Percentiles rank a stretch among this genome's conserved stretches.
These are phyloP conservation scores for Aspergillus pseudotamarii DNA, from an alignment of 2,329 filamentous ascomycete species.

Conservation along the genomic window DNA sequence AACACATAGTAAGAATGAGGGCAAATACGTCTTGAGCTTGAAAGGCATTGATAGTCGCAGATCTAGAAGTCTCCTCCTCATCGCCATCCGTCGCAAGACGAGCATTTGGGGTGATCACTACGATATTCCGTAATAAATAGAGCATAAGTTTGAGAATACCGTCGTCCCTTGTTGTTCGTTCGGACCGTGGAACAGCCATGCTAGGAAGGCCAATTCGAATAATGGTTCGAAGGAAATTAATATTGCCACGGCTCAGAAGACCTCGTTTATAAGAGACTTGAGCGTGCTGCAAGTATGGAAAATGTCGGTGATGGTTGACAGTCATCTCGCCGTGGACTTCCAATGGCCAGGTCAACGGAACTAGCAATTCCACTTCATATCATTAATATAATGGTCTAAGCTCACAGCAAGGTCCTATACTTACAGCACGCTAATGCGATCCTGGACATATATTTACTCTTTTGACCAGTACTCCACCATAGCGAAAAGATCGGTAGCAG, in stretches of 20 bases:
- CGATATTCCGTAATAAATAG: slow-evolving; percentile 86
- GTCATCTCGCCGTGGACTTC: slow-evolving; percentile 83
- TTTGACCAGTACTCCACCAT: slow-evolving; percentile 73
- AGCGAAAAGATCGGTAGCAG: slow-evolving; percentile 83
- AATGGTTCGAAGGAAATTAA: slow-evolving; percentile 76
- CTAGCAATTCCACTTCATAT: slow-evolving; percentile 73
- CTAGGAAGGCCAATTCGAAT: slow-evolving; percentile 81
- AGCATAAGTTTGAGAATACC: slow-evolving; percentile 89
- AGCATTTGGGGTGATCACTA: slow-evolving; percentile 76
- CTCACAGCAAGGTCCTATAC: slow-evolving; percentile 21
- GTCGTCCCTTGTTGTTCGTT: slow-evolving; percentile 78
- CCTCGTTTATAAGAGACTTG: slow-evolving; percentile 89
- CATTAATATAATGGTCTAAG: slow-evolving; percentile 17
- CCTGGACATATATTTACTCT: slow-evolving; percentile 75
- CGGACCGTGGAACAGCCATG: slow-evolving; percentile 76
- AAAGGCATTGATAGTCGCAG: slow-evolving; percentile 84
- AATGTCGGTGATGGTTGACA: slow-evolving; percentile 87
- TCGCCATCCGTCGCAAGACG: slow-evolving; percentile 80
- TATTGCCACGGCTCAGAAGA: slow-evolving; percentile 79
- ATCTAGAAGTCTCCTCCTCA: slow-evolving; percentile 84
- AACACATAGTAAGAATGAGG: slow-evolving; percentile 81
- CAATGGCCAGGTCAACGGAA: slow-evolving; percentile 91
- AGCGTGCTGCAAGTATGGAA: slow-evolving; percentile 83
- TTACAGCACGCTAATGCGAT: slow-evolving; percentile 76
- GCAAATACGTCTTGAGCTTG: slow-evolving; percentile 88